These are phyloP conservation scores for Aspergillus sp. DNA, from an alignment of 2,329 filamentous ascomycete genomes.

Conservation along the genomic window DNA sequence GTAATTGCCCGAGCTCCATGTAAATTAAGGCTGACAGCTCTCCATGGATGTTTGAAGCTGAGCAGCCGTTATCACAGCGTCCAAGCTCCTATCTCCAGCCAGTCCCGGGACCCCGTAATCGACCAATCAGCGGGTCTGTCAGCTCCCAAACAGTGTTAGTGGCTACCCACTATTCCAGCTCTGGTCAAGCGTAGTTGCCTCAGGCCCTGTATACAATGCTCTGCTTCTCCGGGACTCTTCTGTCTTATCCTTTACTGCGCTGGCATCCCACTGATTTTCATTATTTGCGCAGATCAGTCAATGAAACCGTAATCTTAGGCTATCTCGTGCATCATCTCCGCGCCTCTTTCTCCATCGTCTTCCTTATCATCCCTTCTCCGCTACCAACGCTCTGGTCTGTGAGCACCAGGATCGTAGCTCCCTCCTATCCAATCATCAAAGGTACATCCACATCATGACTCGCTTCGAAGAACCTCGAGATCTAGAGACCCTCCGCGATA, in stretches of 20 bases:
- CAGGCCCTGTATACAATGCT: not conserved
- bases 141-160: not conserved
- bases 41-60: not conserved
- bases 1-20: not conserved
- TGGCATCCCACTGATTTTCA: slow-evolving; percentile 6
- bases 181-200: too few relatives aligned
- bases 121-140: slow-evolving; percentile 4
- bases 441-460: not conserved
- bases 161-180: too few relatives aligned
- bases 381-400: slow-evolving; percentile 1
- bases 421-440: slow-evolving; percentile 9
- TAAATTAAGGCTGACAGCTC: not conserved
- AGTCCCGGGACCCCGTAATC: not conserved
- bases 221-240: not conserved
- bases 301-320: slow-evolving; percentile 13
- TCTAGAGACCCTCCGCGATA: not conserved
- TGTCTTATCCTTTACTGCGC: not conserved
- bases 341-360: not conserved
- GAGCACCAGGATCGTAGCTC: not conserved
- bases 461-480: not conserved
- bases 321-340: slow-evolving; percentile 7
- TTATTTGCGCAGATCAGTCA: slow-evolving; percentile 17
- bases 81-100: slow-evolving; percentile 8
- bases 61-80: not conserved
- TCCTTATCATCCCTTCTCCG: slow-evolving; percentile 1